A percentile compares a stretch with the other conserved stretches of the same genome.
Evolutionary conservation across 805 yeast species (phyloP).

Genomic region (Wickerhamiella galacta): DNA sequence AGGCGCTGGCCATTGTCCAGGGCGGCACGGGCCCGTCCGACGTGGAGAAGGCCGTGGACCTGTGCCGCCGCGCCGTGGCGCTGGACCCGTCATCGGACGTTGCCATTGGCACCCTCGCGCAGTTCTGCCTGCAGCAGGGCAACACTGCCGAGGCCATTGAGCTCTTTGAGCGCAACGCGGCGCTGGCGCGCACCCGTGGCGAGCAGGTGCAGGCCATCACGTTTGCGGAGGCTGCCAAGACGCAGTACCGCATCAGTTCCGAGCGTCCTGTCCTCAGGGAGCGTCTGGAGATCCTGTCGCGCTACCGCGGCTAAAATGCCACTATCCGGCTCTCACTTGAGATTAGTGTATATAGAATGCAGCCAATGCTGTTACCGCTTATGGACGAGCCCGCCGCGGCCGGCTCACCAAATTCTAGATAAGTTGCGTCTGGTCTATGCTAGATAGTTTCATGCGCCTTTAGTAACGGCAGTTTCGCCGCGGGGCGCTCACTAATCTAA

Average conservation of each 20-base stretch:
- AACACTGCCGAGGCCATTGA: slow-evolving; percentile 65
- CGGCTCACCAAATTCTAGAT: too few relatives aligned
- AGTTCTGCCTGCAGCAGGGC: slow-evolving; percentile 70
- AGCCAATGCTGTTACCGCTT: too few relatives aligned
- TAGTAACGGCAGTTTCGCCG: too few relatives aligned
- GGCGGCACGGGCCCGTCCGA: slow-evolving; percentile 21
- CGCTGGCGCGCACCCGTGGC: slow-evolving; percentile 63
- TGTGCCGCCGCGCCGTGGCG: slow-evolving; percentile 59
- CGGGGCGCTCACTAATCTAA: too few relatives aligned
- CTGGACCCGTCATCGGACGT: slow-evolving; percentile 80
- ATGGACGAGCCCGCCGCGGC: too few relatives aligned
- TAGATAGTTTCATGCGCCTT: too few relatives aligned
- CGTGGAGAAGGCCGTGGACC: slow-evolving; percentile 40
- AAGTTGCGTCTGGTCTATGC: too few relatives aligned
- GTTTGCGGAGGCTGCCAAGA: slow-evolving; percentile 81
- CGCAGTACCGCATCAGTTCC: slow-evolving; percentile 51
- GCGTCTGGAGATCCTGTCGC: slow-evolving; percentile 16
- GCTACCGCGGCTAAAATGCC: slow-evolving; percentile 3
- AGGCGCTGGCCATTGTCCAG: slow-evolving; percentile 44
- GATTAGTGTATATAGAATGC: too few relatives aligned
- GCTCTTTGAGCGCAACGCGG: slow-evolving; percentile 69
- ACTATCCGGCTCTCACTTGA: too few relatives aligned
- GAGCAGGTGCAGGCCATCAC: slow-evolving; percentile 85
- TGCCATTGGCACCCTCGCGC: slow-evolving; percentile 84
- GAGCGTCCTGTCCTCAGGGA: slow-evolving; percentile 22